Base-by-base conservation (phyloP, 352 stramenopile species). In the Phytophthora hybrid region DNA sequence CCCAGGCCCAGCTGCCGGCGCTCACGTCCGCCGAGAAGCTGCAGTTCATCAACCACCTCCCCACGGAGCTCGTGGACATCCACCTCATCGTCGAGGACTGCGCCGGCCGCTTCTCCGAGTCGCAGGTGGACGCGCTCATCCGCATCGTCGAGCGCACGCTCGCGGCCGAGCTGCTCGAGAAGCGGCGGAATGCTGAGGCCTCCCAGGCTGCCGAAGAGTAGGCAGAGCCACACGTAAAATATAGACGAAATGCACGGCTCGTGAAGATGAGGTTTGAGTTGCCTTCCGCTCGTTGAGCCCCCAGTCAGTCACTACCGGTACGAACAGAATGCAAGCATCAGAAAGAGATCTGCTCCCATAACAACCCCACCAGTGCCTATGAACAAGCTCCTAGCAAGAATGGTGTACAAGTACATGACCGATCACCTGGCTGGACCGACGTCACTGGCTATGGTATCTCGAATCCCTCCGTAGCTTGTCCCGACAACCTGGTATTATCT, bases 31-130 rank as follows among this genome's bases (percentile, higher is more conserved):
- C 79, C 1, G 89, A 96, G 78, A 93, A 90, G 82, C 82, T 96
- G 54, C 89, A 96, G 76, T 91, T 96, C 71, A 88, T 96, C 61
- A 96, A 96, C 73, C 87, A 94, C 68, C 79, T 92, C 34, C 89
- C 89, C 23, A 88, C 78, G 52, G 89, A 94, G 76, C 86, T 96
- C 31, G 88, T 96, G 62, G 89, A 96, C 73, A 84, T 94, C 52
- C 89, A 96, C 52, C 64, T 96, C 62, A 92, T 96, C 64, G 75
- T 96, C 26, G 89, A 96, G 67, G 89, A 96, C 81, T 96, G 89
- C 66, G 86, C 88, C 19, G 82, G 81, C 46, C 86, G 89, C 73
- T 93, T 94, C 70, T 83, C 78, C 14, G 87, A 96, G 73, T 62
- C 80, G 56, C 85, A 96, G 76, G 85, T 96, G 73, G 81, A 94